Base-by-base conservation (phyloP, 192 early-diverging fungal genomes). In the Endogone sp. region DNA sequence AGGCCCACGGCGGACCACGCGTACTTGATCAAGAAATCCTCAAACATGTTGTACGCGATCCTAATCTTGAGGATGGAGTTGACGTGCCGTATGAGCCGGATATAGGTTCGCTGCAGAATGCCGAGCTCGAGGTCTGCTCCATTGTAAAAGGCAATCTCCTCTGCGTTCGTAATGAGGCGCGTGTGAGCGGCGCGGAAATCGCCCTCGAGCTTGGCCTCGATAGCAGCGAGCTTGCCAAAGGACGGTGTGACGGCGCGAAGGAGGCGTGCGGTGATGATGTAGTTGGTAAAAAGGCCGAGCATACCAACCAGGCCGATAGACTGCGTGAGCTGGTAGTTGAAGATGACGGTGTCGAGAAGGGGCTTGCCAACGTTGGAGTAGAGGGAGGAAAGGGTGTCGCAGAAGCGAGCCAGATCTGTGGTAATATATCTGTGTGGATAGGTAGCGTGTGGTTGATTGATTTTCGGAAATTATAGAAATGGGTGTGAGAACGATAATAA, bases 361-460 rank as follows among this genome's bases (percentile, higher is more conserved):
- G 98, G 98, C 75, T 99, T 99, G 67, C 92, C 94, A 66, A 96
- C 78, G 77, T 98, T 97, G 55, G 93, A 94, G 83, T 99, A 99
- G 4, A 99, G 82, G 60, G 89, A 91, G n/a, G 94, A 82, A 27
- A 94, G 81, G 13, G 92, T 90, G 62, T 91, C 86, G 75, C 94
- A 93, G 82, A 99, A 99, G 71, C 92, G 93, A 64, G 86, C 84
- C 64, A 98, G 87, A 74, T 99, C 97, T 26, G 92, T 92, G 16
- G 95, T 91, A 60, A 95, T 91, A 69, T 81, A 81, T 37, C 79
- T 81, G 62, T n/a, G n/a, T n/a, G n/a, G n/a, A n/a, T n/a, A n/a
- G n/a, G n/a, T n/a, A n/a, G n/a, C n/a, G n/a, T n/a, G n/a, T n/a
- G n/a, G n/a, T n/a, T n/a, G n/a, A n/a, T n/a, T n/a, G n/a, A n/a